These are phyloP conservation scores for Aphanomyces astaci DNA, from an alignment of 352 stramenopile species.

Conservation along the genomic window DNA sequence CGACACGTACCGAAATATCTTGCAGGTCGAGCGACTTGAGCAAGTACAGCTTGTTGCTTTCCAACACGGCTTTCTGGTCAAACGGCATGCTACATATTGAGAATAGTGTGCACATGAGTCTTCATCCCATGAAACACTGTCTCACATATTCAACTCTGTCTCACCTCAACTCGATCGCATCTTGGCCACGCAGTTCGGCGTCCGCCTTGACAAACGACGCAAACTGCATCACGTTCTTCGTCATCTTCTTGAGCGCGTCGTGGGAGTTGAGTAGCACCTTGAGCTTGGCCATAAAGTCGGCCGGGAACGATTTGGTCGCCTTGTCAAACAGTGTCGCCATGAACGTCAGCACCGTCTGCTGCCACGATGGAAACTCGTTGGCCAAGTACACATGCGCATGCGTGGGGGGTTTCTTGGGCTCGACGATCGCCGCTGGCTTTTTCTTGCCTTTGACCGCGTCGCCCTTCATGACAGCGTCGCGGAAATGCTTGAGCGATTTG, in stretches of 20 bases:
- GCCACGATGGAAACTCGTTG: constrained; percentile 75
- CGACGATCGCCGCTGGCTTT: constrained; percentile 45
- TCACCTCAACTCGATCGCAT: constrained; percentile 90
- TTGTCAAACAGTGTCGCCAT: constrained; percentile 64
- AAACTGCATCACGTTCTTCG: constrained; percentile 97
- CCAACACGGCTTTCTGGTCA: constrained; percentile 91
- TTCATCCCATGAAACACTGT: constrained; percentile 9
- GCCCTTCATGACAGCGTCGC: constrained; percentile 73
- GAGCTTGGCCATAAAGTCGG: constrained; percentile 82
- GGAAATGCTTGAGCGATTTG: constrained; percentile 88
- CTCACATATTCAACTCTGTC: constrained; percentile 22
- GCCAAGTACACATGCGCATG: constrained; percentile 83
- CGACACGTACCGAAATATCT: constrained; percentile 49
- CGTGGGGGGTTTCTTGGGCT: constrained; percentile 82
- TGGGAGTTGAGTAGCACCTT: constrained; percentile 66
- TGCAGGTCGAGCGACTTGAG: constrained; percentile 83
- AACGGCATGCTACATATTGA: constrained; percentile 81
- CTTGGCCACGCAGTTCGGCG: constrained; percentile 83
- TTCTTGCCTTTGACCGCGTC: constrained; percentile 89
- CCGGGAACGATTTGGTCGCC: constrained; percentile 55
- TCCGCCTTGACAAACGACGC: constrained; percentile 93
- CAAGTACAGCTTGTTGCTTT: constrained; percentile 88
- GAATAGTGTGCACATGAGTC: no score
- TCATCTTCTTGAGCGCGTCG: constrained; percentile 81
- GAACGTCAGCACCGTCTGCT: constrained; percentile 79